Base-by-base conservation (phyloP, 2,329 filamentous ascomycete species). In the Fusarium secorum region DNA sequence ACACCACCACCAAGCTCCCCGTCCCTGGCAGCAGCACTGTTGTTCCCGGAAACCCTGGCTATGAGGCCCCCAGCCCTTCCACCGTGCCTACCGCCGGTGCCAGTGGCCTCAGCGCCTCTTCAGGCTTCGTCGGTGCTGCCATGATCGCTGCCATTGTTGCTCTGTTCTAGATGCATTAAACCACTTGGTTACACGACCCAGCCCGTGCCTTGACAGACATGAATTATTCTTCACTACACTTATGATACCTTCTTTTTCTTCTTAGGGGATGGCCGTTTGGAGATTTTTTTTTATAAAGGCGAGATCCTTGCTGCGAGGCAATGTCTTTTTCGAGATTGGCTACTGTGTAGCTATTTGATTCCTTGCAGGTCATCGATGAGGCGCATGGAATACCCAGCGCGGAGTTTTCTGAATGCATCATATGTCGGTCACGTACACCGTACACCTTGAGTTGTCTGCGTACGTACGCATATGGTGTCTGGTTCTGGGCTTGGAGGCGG, bases 91-190 rank as follows among this genome's bases (percentile, higher is more conserved):
- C 79, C 18, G 69, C 60, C 42, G 79, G 77, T 65, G 82, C 82
- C 52, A 78, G 75, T 66, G 75, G 77, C 41, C 75, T 84, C 42
- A 72, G 81, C 32, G 75, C 81, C 66, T 80, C 82, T 72, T 80
- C 80, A 66, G 81, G 83, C 49, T 67, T 84, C 60, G 68, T 85
- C 48, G 80, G 81, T 38, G 78, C 78, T 42, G 80, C 79, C 39
- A 65, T 85, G 59, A 79, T 80, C 32, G 82, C 81, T 38, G 83
- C 80, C 64, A 63, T 83, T 54, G 79, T 80, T 64, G 78, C 82
- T 60, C 79, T 83, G 61, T 77, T 73, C 71, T 81, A 79, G 69
- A 60, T 55, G 28, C 11, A 32, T 45, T 41, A 20, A 32, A 26
- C 20, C n/a, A 38, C 55, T 60, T 57, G 62, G 35, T 35, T 38